Base-by-base conservation (phyloP, 1,139 yeast species). In the Pichia sp. region DNA sequence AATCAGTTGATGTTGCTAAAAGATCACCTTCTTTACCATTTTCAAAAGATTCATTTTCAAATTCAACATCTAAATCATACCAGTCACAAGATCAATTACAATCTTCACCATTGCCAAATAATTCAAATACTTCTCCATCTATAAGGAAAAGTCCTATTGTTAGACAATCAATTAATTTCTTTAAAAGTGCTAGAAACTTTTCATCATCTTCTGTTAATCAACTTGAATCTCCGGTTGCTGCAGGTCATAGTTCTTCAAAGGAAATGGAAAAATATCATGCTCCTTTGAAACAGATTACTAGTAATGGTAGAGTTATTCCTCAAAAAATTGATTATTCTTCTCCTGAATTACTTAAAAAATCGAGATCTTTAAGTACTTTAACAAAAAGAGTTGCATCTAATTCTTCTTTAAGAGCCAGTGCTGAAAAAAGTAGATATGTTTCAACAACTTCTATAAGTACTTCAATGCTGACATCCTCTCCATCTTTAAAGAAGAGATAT, bases 401-500 rank as follows among this genome's bases (percentile, higher is more conserved):
- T 14, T 41, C 56, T 4, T 57, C 61, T 0, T 31, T 58, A 20
- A 48, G 60, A 41, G 48, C 49, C n/a, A 45, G 56, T 5, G 56
- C 53, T 13, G 58, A 55, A 28, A 55, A 49, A 28, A 50, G 47
- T 16, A 54, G 57, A 34, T 42, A 52, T 25, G 47, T 47, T 7
- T 50, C 55, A 9, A 42, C 51, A 8, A 47, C 57, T 7, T 53
- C 59, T 0, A 35, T 56, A 2, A 44, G 49, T 13, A 57, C 63
- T 27, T 59, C 73, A 32, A 57, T 73, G 31, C 66, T 79, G 0
- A 61, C 69, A 30, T 63, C 68, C 13, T 62, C 74, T 3, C 57
- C 74, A 1, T 61, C 73, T 10, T 59, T 74, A 9, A 70, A 68
- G 44, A 43, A 42, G n/a, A 74, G 72, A 40, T 89, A 93, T 3